These are phyloP conservation scores for Xerocomus potaroensis DNA, from an alignment of 768 basidiomycete species.

Conservation along the genomic window DNA sequence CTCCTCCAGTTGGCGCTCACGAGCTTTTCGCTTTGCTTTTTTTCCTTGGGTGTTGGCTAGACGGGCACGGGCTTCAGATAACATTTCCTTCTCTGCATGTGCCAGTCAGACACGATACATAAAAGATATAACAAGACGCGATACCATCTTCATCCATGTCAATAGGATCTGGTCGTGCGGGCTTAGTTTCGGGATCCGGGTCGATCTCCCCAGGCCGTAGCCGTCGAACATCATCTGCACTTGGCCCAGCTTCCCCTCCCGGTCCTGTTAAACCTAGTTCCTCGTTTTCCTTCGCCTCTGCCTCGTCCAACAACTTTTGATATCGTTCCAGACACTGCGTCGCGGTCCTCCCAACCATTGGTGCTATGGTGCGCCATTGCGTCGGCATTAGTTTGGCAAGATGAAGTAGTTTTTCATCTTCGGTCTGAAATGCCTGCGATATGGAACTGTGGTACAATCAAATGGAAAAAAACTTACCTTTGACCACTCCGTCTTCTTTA, in stretches of 20 bases:
- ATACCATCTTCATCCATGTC: conserved; percentile 99
- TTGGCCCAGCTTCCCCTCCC: conserved; percentile 70
- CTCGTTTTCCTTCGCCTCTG: conserved; percentile 93
- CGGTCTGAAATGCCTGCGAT: conserved; percentile 51
- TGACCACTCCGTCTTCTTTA: conserved; percentile 99
- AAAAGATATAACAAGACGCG: conserved; percentile 17
- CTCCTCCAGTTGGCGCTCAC: conserved; percentile 96
- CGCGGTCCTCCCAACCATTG: conserved; percentile 95
- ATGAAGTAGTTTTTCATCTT: conserved; percentile 97
- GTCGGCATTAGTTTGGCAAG: conserved; percentile 99
- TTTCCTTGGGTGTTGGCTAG: conserved; percentile 99
- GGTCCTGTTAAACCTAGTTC: conserved; percentile 90
- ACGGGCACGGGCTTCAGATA: conserved; percentile 96
- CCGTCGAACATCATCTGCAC: conserved; percentile 87
- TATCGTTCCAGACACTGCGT: conserved; percentile 98
- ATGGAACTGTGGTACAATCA: not conserved
- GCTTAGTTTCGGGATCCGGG: conserved; percentile 97
- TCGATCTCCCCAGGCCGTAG: conserved; percentile 96
- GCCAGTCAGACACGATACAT: conserved; percentile 2
- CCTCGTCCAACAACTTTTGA: conserved; percentile 96
- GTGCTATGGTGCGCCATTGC: conserved; percentile 99
- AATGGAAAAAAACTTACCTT: conserved; percentile 52
- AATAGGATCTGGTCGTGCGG: conserved; percentile 96
- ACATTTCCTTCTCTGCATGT: conserved; percentile 91
- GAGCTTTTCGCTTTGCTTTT: conserved; percentile 97